These are phyloP conservation scores for Aphanomyces invadans DNA, from an alignment of 352 stramenopile genomes.

Conservation along the genomic window DNA sequence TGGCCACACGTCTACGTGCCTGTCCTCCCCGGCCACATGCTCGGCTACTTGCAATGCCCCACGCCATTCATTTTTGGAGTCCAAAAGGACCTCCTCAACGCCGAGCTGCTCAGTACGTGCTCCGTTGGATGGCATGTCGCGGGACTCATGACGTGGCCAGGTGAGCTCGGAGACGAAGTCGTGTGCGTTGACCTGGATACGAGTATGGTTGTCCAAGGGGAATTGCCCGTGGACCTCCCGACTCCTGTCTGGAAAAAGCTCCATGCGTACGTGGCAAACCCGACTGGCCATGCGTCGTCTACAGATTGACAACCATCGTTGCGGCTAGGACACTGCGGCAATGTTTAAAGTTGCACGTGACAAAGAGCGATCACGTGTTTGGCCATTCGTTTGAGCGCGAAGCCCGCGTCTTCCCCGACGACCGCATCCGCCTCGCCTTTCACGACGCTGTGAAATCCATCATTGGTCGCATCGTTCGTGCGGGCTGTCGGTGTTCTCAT, in stretches of 20 bases:
- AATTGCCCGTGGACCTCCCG: conserved; percentile 5
- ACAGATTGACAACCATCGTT: no score
- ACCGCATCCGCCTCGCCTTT: conserved; percentile 61
- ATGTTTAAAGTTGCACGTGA: conserved; percentile 66
- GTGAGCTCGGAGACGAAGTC: conserved; percentile 13
- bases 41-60: conserved; percentile 33
- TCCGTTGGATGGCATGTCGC: neutral
- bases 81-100: conserved; percentile 25
- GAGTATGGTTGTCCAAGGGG: conserved; percentile 14
- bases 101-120: conserved; percentile 2
- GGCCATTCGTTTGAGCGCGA: conserved; percentile 60
- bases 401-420: conserved; percentile 63
- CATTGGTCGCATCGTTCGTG: conserved; percentile 48
- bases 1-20: conserved; percentile 36
- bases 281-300: no score
- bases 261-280: conserved; percentile 11
- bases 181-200: conserved; percentile 14
- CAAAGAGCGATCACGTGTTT: conserved; percentile 67
- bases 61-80: conserved; percentile 34
- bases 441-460: conserved; percentile 53
- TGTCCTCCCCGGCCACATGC: conserved; percentile 29
- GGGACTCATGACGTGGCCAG: neutral
- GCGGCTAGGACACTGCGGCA: neutral
- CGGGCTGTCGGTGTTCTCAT: no score
- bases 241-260: conserved; percentile 8